Evolutionary conservation across 2,329 filamentous ascomycete species (phyloP).

Genomic region (Alternaria conjuncta): DNA sequence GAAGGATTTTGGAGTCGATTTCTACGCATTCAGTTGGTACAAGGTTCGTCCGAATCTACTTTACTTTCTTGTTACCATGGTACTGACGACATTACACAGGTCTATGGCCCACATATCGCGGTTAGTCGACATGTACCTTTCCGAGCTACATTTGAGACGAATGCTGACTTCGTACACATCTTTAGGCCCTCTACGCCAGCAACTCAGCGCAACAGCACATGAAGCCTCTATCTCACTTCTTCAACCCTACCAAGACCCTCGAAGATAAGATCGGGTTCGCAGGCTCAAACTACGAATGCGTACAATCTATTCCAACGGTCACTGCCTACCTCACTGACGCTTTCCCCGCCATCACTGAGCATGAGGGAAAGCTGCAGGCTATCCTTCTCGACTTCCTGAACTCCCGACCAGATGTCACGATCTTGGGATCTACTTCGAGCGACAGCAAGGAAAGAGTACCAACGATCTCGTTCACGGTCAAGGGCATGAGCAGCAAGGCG

Average conservation of each 20-base stretch:
- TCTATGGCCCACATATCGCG: conserved; percentile 78
- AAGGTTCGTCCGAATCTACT: conserved; percentile 55
- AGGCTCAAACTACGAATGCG: conserved; percentile 73
- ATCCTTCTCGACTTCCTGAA: conserved; percentile 66
- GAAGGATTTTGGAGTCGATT: conserved; percentile 70
- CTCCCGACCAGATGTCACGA: conserved; percentile 58
- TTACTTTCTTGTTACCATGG: too few relatives aligned
- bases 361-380: conserved; percentile 67
- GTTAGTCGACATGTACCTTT: too few relatives aligned
- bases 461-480: conserved; percentile 71
- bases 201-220: conserved; percentile 63
- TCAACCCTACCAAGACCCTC: conserved; percentile 66
- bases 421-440: conserved; percentile 63
- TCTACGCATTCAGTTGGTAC: conserved; percentile 83
- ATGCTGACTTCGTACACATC: too few relatives aligned
- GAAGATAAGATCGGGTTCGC: conserved; percentile 73
- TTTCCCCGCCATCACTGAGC: conserved; percentile 55
- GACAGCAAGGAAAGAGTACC: conserved; percentile 62
- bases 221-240: conserved; percentile 68
- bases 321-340: conserved; percentile 64
- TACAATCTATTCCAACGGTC: conserved; percentile 67
- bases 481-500: conserved; percentile 61
- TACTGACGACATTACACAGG: conserved; percentile 37
- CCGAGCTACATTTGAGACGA: too few relatives aligned
- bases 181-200: conserved; percentile 68